phyloP scores from a whole-genome alignment of 495 filamentous ascomycete genomes.

The Penicillium longicatenatum region DNA sequence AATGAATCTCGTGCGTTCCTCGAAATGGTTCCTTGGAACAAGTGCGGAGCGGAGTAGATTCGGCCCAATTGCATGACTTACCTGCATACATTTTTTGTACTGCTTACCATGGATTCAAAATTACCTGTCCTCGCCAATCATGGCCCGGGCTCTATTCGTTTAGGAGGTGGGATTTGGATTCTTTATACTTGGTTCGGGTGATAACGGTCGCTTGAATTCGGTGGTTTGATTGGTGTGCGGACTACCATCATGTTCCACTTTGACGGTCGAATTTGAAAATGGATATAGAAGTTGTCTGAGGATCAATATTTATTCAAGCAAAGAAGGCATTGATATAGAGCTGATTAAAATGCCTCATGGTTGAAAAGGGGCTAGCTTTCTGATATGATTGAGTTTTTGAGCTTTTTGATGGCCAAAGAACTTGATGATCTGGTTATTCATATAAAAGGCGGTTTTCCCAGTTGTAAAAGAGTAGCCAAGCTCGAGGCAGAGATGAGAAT shows the following conservation, averaged over 20 bases:
- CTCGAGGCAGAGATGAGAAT: no score
- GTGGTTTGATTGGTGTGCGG: neutral
- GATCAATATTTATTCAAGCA: neutral
- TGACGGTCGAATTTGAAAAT: neutral
- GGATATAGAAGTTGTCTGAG: neutral
- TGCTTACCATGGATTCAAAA: conserved; percentile 11
- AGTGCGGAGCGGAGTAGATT: conserved; percentile 18
- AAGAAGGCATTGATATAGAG: neutral
- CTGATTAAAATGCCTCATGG: no score
- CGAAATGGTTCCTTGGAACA: conserved; percentile 9
- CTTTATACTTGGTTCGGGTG: neutral
- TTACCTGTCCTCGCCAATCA: conserved; percentile 13
- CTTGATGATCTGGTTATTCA: no score
- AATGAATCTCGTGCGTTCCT: conserved; percentile 3
- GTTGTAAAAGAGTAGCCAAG: no score
- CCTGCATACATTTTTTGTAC: conserved; percentile 1
- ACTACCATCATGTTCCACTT: neutral
- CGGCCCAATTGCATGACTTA: conserved; percentile 16
- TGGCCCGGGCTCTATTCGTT: neutral
- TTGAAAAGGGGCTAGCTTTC: no score
- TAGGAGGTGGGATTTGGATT: neutral
- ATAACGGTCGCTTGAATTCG: neutral
- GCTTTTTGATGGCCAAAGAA: no score
- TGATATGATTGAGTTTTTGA: no score
- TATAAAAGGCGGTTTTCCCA: no score